These are phyloP conservation scores for Naganishia albida DNA, from an alignment of 1,284 basidiomycete species.

Conservation along the genomic window DNA sequence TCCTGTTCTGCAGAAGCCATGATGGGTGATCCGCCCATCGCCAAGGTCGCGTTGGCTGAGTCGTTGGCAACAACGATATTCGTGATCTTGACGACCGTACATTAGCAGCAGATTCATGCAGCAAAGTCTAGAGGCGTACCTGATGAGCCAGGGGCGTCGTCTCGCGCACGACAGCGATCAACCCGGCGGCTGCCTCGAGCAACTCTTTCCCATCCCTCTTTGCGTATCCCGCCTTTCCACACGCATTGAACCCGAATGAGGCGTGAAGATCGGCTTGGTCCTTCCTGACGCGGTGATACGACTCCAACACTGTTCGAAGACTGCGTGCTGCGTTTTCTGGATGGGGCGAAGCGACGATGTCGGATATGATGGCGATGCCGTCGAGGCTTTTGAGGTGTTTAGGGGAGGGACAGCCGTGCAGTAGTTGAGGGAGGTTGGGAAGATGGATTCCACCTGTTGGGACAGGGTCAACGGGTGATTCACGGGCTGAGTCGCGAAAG, in stretches of 20 bases:
- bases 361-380: slow-evolving; percentile 88
- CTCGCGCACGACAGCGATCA: slow-evolving; percentile 61
- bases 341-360: slow-evolving; percentile 71
- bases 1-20: slow-evolving; percentile 85
- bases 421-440: slow-evolving; percentile 68
- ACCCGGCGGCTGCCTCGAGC: slow-evolving; percentile 51
- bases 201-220: slow-evolving; percentile 44
- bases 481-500: neutral
- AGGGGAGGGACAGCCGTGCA: slow-evolving; percentile 68
- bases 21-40: slow-evolving; percentile 85
- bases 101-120: too few relatives aligned
- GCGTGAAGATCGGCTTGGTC: slow-evolving; percentile 10
- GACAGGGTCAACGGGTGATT: neutral
- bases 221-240: slow-evolving; percentile 6
- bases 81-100: slow-evolving; percentile 70
- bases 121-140: slow-evolving; percentile 53
- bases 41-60: slow-evolving; percentile 87
- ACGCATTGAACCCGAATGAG: slow-evolving; percentile 6
- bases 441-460: slow-evolving; percentile 75
- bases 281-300: slow-evolving; percentile 34
- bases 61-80: slow-evolving; percentile 88
- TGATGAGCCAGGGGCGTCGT: slow-evolving; percentile 76
- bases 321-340: slow-evolving; percentile 63
- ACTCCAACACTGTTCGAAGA: slow-evolving; percentile 48
- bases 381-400: slow-evolving; percentile 62